phyloP scores from a whole-genome alignment of 768 basidiomycete genomes.

The Russula sp. region DNA sequence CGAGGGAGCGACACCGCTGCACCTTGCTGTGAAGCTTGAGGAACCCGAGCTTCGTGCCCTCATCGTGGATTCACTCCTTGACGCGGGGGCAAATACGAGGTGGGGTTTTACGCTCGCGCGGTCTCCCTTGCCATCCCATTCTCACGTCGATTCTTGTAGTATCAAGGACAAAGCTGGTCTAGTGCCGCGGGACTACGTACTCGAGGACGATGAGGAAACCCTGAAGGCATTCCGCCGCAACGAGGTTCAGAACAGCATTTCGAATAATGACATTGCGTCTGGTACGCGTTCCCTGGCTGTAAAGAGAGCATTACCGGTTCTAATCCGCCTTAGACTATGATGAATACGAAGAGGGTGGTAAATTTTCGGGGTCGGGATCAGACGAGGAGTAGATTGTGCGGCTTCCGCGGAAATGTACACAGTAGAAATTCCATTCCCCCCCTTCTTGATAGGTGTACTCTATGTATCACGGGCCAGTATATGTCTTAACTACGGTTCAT shows the following conservation, averaged over 20 bases:
- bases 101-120: slow-evolving; percentile 28
- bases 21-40: slow-evolving; percentile 56
- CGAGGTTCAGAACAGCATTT: slow-evolving; percentile 44
- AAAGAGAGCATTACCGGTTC: neutral
- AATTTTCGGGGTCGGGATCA: slow-evolving; percentile 24
- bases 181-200: slow-evolving; percentile 48
- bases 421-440: slow-evolving; percentile 11
- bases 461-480: neutral
- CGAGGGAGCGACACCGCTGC: slow-evolving; percentile 69
- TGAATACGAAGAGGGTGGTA: slow-evolving; percentile 24
- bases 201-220: slow-evolving; percentile 44
- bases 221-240: slow-evolving; percentile 45
- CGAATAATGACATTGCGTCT: slow-evolving; percentile 54
- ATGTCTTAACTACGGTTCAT: slow-evolving; percentile 17
- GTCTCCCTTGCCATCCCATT: neutral
- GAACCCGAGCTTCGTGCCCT: slow-evolving; percentile 45
- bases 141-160: slow-evolving; percentile 31
- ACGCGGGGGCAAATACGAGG: slow-evolving; percentile 72
- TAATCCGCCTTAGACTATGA: slow-evolving; percentile 23
- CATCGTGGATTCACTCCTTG: slow-evolving; percentile 59
- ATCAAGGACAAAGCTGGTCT: slow-evolving; percentile 67
- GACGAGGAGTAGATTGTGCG: slow-evolving; percentile 24
- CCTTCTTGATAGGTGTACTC: slow-evolving; percentile 6
- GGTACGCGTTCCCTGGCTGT: slow-evolving; percentile 33
- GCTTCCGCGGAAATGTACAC: slow-evolving; percentile 9